Percentiles rank a stretch among this genome's conserved stretches.
Evolutionary conservation across 148 eudicot genomes (phyloP).

Genomic region (Arctostaphylos glauca): DNA sequence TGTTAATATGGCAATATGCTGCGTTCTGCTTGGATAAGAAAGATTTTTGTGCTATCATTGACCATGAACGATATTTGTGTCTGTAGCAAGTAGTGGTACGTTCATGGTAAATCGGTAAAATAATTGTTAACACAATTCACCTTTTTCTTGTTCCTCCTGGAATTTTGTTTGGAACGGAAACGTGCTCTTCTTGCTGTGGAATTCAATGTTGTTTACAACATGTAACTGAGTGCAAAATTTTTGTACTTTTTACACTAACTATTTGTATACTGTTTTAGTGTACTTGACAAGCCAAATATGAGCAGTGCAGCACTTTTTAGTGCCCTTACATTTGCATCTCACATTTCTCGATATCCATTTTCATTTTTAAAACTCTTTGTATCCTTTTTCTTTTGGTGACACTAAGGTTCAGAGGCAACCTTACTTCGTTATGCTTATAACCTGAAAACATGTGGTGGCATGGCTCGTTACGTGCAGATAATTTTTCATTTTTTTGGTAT

Average conservation of each 20-base stretch:
- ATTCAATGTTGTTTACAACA: no score
- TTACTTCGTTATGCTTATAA: not conserved
- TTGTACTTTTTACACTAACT: not conserved
- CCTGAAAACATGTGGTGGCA: conserved; percentile 4
- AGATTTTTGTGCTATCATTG: not conserved
- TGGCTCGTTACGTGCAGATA: not conserved
- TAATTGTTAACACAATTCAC: not conserved
- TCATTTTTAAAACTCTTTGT: not conserved
- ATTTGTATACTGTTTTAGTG: not conserved
- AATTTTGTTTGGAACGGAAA: not conserved
- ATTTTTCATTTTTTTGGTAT: not conserved
- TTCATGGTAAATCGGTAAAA: not conserved
- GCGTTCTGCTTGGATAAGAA: conserved; percentile 6
- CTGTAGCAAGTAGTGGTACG: not conserved
- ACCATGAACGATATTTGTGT: not conserved
- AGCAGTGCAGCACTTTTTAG: not conserved
- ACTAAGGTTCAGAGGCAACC: not conserved
- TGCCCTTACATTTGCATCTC: not conserved
- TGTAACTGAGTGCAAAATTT: no score
- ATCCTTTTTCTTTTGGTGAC: not conserved
- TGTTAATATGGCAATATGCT: not conserved
- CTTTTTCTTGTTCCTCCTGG: not conserved
- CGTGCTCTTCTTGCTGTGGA: not conserved
- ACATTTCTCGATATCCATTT: not conserved
- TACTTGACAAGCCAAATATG: not conserved